A percentile compares a stretch with the other conserved stretches of the same genome.
These are phyloP conservation scores for Alternaria dauci DNA, from an alignment of 2,329 filamentous ascomycete genomes.

Conservation along the genomic window DNA sequence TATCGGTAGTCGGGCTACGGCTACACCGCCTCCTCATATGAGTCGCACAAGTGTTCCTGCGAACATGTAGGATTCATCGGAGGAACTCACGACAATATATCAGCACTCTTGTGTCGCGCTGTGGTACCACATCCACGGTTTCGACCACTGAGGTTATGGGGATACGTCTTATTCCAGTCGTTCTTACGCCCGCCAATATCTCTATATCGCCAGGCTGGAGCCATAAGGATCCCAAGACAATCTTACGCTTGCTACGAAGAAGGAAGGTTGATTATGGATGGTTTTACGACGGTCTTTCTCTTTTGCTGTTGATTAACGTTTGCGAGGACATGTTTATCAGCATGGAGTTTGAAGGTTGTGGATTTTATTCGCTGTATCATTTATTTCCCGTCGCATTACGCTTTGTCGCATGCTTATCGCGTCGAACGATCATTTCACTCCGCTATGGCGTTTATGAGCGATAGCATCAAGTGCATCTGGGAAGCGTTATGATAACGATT, in stretches of 20 bases:
- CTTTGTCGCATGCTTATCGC: neutral
- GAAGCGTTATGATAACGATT: neutral
- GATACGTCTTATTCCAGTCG: neutral
- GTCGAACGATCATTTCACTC: neutral
- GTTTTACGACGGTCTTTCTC: neutral
- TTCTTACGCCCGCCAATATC: neutral
- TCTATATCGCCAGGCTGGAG: neutral
- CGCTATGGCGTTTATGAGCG: neutral
- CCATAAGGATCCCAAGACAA: neutral
- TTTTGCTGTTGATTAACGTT: neutral
- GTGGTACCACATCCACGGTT: neutral
- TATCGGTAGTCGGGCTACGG: constrained; percentile 17
- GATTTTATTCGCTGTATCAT: neutral
- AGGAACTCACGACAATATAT: neutral
- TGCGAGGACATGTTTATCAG: neutral
- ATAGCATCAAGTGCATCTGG: neutral
- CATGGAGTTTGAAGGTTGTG: neutral
- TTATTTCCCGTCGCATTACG: neutral
- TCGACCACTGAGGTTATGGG: neutral
- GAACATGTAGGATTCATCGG: constrained; percentile 28
- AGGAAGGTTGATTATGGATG: neutral
- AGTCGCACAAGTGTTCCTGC: constrained; percentile 34
- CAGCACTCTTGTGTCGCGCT: neutral
- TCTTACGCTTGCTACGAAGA: neutral
- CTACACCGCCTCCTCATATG: constrained; percentile 23